Conservation (phyloP, 2,329 filamentous ascomycete genomes). For the Chaetomiaceae sp. region DNA sequence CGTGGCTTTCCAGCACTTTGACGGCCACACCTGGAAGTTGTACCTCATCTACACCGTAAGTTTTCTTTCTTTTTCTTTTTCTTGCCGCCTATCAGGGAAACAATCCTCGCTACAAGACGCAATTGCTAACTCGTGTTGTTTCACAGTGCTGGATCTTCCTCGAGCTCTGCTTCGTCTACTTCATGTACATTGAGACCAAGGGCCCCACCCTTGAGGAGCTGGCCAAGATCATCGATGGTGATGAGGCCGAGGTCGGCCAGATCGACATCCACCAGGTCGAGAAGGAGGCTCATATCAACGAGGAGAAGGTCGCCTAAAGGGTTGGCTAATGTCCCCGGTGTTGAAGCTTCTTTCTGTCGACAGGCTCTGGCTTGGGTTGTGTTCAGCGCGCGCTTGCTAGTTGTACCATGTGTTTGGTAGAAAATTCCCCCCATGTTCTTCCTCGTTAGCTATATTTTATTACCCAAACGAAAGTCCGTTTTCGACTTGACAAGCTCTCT, state of each 20-base stretch:
- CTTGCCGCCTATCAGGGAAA: too few relatives aligned
- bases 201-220: conserved; percentile 64
- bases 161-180: conserved; percentile 53
- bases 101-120: too few relatives aligned
- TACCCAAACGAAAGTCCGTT: conserved; percentile 7
- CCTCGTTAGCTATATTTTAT: conserved; percentile 6
- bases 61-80: too few relatives aligned
- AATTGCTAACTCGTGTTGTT: neutral
- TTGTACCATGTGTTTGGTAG: conserved; percentile 1
- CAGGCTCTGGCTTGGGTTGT: conserved; percentile 1
- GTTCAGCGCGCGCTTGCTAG: neutral
- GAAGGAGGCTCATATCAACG: conserved; percentile 36
- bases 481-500: neutral
- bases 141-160: conserved; percentile 48
- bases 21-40: conserved; percentile 47
- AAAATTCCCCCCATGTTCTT: conserved; percentile 5
- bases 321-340: neutral
- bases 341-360: conserved; percentile 3
- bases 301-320: conserved; percentile 23
- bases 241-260: conserved; percentile 46
- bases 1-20: conserved; percentile 47
- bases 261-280: conserved; percentile 44
- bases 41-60: conserved; percentile 54
- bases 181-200: conserved; percentile 56
- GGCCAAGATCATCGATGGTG: conserved; percentile 62